These are phyloP conservation scores for Populus simonii DNA, from an alignment of 345 rosid species.

Conservation along the genomic window DNA sequence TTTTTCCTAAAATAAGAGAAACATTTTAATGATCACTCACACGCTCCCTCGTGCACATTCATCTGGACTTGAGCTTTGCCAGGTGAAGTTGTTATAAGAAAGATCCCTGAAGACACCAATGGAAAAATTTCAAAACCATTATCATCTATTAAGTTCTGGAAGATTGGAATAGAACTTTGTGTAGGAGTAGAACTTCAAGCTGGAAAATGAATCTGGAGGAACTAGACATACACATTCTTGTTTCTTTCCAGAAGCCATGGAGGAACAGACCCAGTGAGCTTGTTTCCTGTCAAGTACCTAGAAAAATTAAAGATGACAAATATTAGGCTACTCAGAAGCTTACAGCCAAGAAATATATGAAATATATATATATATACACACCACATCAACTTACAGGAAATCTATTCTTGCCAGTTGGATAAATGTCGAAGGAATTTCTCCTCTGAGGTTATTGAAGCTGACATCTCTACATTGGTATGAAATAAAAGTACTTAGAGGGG, in stretches of 20 bases:
- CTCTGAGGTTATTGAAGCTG: slow-evolving; percentile 69
- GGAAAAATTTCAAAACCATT: not conserved
- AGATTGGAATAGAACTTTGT: not conserved
- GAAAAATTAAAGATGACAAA: not conserved
- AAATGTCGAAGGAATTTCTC: slow-evolving; percentile 65
- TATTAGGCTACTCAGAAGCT: not conserved
- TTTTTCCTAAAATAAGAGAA: not conserved
- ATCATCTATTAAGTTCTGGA: not conserved
- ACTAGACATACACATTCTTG: slow-evolving; percentile 57
- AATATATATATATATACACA: not conserved
- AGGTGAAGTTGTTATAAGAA: slow-evolving; percentile 71
- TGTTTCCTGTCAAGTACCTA: slow-evolving; percentile 77
- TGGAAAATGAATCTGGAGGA: slow-evolving; percentile 1
- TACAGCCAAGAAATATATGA: too few relatives aligned
- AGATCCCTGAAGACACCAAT: slow-evolving; percentile 55
- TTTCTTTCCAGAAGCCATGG: slow-evolving; percentile 50
- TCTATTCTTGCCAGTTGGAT: slow-evolving; percentile 45
- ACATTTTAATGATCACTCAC: slow-evolving; percentile 43
- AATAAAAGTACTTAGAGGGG: not conserved
- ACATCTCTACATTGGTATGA: slow-evolving; percentile 58
- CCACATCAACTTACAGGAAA: slow-evolving; percentile 56
- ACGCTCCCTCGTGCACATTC: slow-evolving; percentile 58
- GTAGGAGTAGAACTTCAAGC: slow-evolving; percentile 1
- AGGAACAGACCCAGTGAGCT: slow-evolving; percentile 65
- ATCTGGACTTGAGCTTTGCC: slow-evolving; percentile 50